These are phyloP conservation scores for Pyricularia sp. DNA, from an alignment of 2,329 filamentous ascomycete species.

Conservation along the genomic window DNA sequence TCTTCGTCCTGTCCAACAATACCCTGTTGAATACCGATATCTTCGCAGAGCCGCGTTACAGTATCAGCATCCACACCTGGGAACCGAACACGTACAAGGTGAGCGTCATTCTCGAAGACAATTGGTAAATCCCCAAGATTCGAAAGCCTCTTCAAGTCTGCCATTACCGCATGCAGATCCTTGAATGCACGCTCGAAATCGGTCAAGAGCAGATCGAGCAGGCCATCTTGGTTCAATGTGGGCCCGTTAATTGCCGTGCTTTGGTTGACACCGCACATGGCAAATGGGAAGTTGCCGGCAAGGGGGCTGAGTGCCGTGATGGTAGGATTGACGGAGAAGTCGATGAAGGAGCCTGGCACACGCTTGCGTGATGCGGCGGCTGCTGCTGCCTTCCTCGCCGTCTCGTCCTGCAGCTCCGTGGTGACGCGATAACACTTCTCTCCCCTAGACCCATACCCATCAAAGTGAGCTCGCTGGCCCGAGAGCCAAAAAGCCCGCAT, in stretches of 20 bases:
- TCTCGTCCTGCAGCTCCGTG: slow-evolving; percentile 65
- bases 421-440: slow-evolving; percentile 73
- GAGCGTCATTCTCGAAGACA: slow-evolving; percentile 49
- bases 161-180: slow-evolving; percentile 69
- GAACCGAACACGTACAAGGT: slow-evolving; percentile 70
- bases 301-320: slow-evolving; percentile 67
- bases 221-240: slow-evolving; percentile 70
- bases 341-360: slow-evolving; percentile 70
- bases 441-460: slow-evolving; percentile 64
- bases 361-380: slow-evolving; percentile 26
- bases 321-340: slow-evolving; percentile 82
- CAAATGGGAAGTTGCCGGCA: slow-evolving; percentile 34
- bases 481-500: slow-evolving; percentile 89
- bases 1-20: slow-evolving; percentile 67
- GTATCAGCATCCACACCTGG: slow-evolving; percentile 80
- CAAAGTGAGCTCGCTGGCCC: slow-evolving; percentile 79
- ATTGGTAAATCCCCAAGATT: slow-evolving; percentile 77
- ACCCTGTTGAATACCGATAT: slow-evolving; percentile 76
- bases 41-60: slow-evolving; percentile 75
- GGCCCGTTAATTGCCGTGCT: slow-evolving; percentile 33
- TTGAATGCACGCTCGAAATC: slow-evolving; percentile 85
- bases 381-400: slow-evolving; percentile 55
- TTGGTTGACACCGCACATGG: slow-evolving; percentile 26
- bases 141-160: slow-evolving; percentile 71
- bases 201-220: slow-evolving; percentile 74